phyloP scores from a whole-genome alignment of 2,329 filamentous ascomycete species.

The Aspergillus sp. region DNA sequence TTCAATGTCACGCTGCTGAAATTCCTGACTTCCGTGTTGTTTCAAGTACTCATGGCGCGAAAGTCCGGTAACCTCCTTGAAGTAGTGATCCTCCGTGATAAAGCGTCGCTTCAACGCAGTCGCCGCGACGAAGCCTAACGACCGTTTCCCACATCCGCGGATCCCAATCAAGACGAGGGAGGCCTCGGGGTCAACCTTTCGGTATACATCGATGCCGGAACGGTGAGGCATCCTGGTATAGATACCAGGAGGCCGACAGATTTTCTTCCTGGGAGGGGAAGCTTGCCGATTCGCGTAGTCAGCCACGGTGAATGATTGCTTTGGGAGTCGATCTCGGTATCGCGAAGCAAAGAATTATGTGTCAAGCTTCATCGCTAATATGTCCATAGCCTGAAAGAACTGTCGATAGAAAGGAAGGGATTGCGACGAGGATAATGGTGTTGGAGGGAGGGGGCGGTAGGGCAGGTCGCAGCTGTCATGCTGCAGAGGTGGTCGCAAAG shows the following conservation, averaged over 20 bases:
- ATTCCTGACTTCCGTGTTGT: conserved; percentile 45
- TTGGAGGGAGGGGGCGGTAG: background rate
- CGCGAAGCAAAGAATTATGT: background rate
- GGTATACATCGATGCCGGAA: conserved; percentile 19
- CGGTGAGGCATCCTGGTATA: conserved; percentile 15
- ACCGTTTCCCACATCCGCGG: conserved; percentile 50
- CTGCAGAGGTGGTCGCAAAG: background rate
- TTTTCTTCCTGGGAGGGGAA: conserved; percentile 7
- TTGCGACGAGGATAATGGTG: background rate
- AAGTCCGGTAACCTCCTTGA: conserved; percentile 46
- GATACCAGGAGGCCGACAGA: background rate
- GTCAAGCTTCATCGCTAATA: conserved; percentile 1
- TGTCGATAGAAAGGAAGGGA: background rate
- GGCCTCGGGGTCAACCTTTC: conserved; percentile 43
- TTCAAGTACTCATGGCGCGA: conserved; percentile 49
- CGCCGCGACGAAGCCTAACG: conserved; percentile 49
- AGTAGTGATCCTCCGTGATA: conserved; percentile 51
- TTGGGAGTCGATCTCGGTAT: background rate
- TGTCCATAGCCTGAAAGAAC: background rate
- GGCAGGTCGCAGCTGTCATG: conserved; percentile 8
- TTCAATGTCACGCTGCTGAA: conserved; percentile 48
- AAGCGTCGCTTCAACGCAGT: conserved; percentile 49
- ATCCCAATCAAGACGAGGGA: conserved; percentile 50
- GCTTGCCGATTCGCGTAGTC: background rate
- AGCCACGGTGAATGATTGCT: background rate